phyloP scores from a whole-genome alignment of 225 moss, liverwort and hornwort genomes.

The Asterella californica region DNA sequence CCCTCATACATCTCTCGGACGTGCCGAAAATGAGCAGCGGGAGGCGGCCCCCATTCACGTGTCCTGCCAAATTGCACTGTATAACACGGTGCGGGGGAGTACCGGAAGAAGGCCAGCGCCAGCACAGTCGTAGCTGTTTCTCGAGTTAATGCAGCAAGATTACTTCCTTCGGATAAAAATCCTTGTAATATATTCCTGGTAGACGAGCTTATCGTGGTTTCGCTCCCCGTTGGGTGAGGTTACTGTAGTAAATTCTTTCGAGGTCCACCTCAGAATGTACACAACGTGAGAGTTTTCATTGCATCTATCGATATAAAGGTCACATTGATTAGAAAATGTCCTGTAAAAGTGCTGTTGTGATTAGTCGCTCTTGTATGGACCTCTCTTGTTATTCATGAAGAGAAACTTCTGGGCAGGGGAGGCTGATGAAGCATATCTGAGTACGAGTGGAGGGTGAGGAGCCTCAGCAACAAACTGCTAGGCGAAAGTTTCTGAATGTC shows the following conservation, averaged over 20 bases:
- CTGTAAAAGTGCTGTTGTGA: too few species aligned
- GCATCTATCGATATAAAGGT: neutral
- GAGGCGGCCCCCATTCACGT: neutral
- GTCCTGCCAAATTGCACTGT: neutral
- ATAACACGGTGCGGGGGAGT: neutral
- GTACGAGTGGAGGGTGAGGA: too few species aligned
- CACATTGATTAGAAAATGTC: neutral
- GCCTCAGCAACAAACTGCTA: too few species aligned
- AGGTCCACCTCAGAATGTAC: constrained; percentile 6
- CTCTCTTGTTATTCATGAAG: too few species aligned
- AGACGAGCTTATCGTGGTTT: constrained; percentile 2
- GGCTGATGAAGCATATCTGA: too few species aligned
- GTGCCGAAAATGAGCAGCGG: neutral
- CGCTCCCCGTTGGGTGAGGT: neutral
- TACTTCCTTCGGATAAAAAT: neutral
- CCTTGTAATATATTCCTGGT: neutral
- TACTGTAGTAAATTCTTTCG: neutral
- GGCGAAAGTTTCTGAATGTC: too few species aligned
- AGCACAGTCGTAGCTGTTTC: neutral
- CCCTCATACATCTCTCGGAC: neutral
- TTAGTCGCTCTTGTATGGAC: too few species aligned
- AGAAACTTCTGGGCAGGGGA: too few species aligned
- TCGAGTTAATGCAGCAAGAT: neutral
- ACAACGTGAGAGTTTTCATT: neutral
- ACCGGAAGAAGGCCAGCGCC: neutral